Evolutionary conservation across 140 eudicot species (phyloP).

Genomic region (Oenanthe javanica): DNA sequence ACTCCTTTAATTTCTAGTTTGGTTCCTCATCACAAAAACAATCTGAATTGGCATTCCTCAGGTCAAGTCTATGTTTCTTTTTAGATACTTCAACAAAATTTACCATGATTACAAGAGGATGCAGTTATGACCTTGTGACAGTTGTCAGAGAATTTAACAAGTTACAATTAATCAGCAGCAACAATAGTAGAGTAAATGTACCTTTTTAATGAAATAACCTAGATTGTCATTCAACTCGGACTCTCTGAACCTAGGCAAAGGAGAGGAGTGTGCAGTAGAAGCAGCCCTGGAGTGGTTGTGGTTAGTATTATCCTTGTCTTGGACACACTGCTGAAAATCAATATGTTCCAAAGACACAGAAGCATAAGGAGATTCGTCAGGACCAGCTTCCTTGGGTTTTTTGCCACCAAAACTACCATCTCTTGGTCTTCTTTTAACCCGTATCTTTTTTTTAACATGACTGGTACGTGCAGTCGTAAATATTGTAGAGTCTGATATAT

Average conservation of each 20-base stretch:
- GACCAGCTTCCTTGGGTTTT: conserved; percentile 26
- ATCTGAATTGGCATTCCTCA: not conserved
- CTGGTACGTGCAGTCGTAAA: not conserved
- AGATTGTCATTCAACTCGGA: conserved; percentile 59
- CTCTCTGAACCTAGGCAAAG: conserved; percentile 14
- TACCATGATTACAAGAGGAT: not conserved
- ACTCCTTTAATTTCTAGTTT: too few relatives aligned
- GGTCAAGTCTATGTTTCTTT: not conserved
- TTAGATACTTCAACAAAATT: not conserved
- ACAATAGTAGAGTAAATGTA: conserved; percentile 8
- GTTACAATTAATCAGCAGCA: not conserved
- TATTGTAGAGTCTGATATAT: conserved; percentile 17
- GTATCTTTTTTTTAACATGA: conserved; percentile 13
- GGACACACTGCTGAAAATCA: not conserved
- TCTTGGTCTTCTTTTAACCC: conserved; percentile 19
- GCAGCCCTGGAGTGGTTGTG: conserved; percentile 6
- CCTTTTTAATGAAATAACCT: conserved; percentile 73
- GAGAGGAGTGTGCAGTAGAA: conserved; percentile 9
- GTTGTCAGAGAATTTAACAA: not conserved
- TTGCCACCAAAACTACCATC: conserved; percentile 47
- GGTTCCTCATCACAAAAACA: too few relatives aligned
- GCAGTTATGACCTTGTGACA: not conserved
- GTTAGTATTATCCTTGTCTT: not conserved
- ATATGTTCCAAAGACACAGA: conserved; percentile 21
- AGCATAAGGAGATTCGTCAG: conserved; percentile 54